These are phyloP conservation scores for Gentiana straminea DNA, from an alignment of 257 asterid genomes.

Conservation along the genomic window DNA sequence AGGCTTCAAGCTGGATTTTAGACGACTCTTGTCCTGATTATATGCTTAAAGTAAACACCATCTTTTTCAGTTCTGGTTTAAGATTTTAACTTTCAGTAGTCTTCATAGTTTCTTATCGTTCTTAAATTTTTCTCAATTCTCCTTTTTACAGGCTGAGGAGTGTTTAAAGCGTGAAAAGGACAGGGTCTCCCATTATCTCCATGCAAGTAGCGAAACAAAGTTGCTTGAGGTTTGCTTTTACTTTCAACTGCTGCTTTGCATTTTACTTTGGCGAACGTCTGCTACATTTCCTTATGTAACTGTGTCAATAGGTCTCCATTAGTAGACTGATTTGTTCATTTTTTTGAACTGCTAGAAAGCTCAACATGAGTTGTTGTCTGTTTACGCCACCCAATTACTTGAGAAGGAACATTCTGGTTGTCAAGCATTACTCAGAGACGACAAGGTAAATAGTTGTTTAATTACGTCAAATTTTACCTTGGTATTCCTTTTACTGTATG, in stretches of 20 bases:
- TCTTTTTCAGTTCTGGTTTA: neutral
- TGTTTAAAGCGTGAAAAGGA: constrained; percentile 78
- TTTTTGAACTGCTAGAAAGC: constrained; percentile 17
- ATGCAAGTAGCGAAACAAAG: constrained; percentile 87
- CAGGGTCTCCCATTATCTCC: constrained; percentile 91
- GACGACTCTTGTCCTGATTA: constrained; percentile 99
- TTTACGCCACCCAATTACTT: constrained; percentile 83
- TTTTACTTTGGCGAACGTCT: neutral
- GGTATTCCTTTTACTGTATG: neutral
- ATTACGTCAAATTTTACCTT: neutral
- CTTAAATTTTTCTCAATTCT: constrained; percentile 3
- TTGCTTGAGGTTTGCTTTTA: constrained; percentile 80
- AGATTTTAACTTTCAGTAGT: neutral
- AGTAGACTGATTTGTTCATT: no score
- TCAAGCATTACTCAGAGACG: constrained; percentile 87
- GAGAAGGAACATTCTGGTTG: constrained; percentile 99
- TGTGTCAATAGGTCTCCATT: no score
- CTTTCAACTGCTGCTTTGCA: constrained; percentile 8
- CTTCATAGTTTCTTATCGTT: neutral
- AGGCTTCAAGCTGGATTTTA: constrained; percentile 95
- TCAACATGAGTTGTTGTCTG: constrained; percentile 82
- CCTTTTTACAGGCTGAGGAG: constrained; percentile 69
- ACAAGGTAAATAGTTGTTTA: constrained; percentile 45
- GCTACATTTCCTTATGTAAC: no score
- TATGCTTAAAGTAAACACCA: constrained; percentile 53